Conservation (phyloP, 2,329 filamentous ascomycete genomes). For the Trichoderma pleuroti region DNA sequence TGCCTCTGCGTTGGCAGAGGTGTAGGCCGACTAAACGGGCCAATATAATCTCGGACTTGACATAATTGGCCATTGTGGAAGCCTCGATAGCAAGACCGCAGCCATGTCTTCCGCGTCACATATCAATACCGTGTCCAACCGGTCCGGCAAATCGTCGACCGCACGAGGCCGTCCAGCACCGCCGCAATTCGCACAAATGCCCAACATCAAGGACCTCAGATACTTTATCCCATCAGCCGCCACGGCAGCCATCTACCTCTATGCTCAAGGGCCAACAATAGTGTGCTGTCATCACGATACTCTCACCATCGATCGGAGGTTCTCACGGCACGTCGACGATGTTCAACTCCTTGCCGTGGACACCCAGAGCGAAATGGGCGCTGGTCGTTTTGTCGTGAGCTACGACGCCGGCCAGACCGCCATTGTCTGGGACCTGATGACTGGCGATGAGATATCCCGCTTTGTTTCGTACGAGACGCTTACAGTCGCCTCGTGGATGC, state of each 20-base stretch:
- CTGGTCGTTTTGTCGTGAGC: conserved; percentile 83
- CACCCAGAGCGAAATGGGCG: conserved; percentile 82
- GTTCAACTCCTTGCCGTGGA: conserved; percentile 83
- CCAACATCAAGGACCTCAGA: conserved; percentile 46
- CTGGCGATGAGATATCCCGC: conserved; percentile 83
- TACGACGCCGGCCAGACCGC: conserved; percentile 89
- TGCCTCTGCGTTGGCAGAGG: background rate
- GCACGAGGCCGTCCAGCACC: conserved; percentile 40
- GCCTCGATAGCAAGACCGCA: conserved; percentile 35
- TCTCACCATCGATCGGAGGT: conserved; percentile 80
- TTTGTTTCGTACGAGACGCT: conserved; percentile 89
- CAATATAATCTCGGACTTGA: background rate
- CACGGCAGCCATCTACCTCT: conserved; percentile 86
- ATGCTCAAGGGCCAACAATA: conserved; percentile 76
- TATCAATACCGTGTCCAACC: conserved; percentile 58
- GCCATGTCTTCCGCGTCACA: conserved; percentile 53
- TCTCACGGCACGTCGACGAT: conserved; percentile 78
- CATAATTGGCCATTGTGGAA: background rate
- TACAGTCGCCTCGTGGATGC: conserved; percentile 88
- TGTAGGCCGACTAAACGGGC: conserved; percentile 6
- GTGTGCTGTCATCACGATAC: conserved; percentile 92
- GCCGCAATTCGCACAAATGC: conserved; percentile 52
- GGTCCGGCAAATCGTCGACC: conserved; percentile 54
- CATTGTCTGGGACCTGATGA: conserved; percentile 95
- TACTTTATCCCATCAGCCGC: conserved; percentile 85